These are phyloP conservation scores for Pseudozyma tsukubaensis DNA, from an alignment of 1,284 basidiomycete species.

Conservation along the genomic window DNA sequence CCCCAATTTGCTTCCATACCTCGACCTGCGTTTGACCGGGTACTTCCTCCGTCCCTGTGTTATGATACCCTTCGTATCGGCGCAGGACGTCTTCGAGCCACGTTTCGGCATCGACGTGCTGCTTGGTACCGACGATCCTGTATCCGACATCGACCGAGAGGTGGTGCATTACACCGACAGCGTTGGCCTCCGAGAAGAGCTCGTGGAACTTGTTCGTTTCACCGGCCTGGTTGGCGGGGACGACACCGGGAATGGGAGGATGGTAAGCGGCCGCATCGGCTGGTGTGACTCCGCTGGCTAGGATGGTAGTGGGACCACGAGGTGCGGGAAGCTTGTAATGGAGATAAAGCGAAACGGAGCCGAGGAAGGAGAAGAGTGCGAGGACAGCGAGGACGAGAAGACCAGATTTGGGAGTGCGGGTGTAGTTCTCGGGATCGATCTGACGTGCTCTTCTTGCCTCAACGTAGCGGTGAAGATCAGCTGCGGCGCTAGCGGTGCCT, in stretches of 20 bases:
- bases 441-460: conserved; percentile 28
- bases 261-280: conserved; percentile 46
- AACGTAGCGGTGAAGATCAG: conserved; percentile 24
- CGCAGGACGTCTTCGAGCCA: conserved; percentile 81
- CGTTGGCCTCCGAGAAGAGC: conserved; percentile 62
- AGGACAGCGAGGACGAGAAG: conserved; percentile 37
- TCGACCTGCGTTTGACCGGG: conserved; percentile 63
- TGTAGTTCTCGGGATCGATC: conserved; percentile 41
- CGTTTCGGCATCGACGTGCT: conserved; percentile 85
- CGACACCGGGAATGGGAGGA: conserved; percentile 25
- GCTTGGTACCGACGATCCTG: conserved; percentile 88
- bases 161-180: conserved; percentile 61
- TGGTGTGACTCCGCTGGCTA: conserved; percentile 37
- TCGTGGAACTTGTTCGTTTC: conserved; percentile 31
- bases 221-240: conserved; percentile 21
- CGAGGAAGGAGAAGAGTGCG: conserved; percentile 39
- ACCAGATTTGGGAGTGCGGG: conserved; percentile 44
- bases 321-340: conserved; percentile 66
- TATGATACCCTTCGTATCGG: conserved; percentile 71
- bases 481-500: conserved; percentile 11
- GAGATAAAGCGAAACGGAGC: conserved; percentile 44
- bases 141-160: conserved; percentile 83
- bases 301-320: conserved; percentile 33
- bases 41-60: conserved; percentile 37
- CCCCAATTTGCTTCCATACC: conserved; percentile 65